Percentiles rank a stretch among this genome's conserved stretches.
phyloP scores from a whole-genome alignment of 345 rosid species.

The Conringia planisiliqua region DNA sequence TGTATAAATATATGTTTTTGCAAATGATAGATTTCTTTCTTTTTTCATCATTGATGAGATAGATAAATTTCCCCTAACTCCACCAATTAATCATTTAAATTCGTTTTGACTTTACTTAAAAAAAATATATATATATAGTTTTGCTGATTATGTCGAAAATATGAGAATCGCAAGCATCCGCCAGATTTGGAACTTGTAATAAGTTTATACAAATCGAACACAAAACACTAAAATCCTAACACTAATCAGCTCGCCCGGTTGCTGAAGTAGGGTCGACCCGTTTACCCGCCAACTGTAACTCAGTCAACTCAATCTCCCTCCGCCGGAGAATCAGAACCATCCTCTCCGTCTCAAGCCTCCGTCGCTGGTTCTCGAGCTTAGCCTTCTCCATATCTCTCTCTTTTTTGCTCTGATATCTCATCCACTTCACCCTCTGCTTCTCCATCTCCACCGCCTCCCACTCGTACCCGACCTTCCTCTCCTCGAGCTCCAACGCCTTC shows the following conservation, averaged over 20 bases:
- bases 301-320: slow-evolving; percentile 65
- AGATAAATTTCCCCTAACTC: neutral
- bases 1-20: neutral
- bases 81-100: neutral
- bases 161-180: neutral
- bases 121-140: neutral
- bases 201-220: neutral
- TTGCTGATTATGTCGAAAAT: neutral
- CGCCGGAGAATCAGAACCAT: slow-evolving; percentile 63
- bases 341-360: slow-evolving; percentile 66
- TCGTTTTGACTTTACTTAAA: neutral
- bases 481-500: slow-evolving; percentile 63
- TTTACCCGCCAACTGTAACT: slow-evolving; percentile 46
- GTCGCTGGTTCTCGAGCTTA: slow-evolving; percentile 67
- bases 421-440: slow-evolving; percentile 91
- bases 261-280: slow-evolving; percentile 64
- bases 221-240: neutral
- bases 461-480: slow-evolving; percentile 61
- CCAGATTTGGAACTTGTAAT: neutral
- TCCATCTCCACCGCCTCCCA: slow-evolving; percentile 69
- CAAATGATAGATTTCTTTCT: neutral
- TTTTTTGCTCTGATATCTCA: slow-evolving; percentile 77
- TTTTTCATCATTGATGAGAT: neutral
- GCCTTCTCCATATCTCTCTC: slow-evolving; percentile 95
- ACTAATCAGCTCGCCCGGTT: slow-evolving; percentile 31